phyloP scores from a whole-genome alignment of 129 eudicot genomes.

The Flaveria robusta region DNA sequence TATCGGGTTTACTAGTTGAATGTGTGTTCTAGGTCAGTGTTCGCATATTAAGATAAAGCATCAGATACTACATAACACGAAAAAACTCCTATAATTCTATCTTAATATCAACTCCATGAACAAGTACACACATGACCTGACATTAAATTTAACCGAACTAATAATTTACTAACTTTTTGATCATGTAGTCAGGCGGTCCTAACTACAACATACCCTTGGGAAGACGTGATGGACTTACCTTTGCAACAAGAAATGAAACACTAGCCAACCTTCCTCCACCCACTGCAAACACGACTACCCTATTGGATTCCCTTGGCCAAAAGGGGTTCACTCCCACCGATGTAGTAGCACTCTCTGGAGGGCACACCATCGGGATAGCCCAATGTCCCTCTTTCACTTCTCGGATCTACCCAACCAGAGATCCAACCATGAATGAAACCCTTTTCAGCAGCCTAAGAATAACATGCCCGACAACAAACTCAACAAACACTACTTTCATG shows the following conservation, averaged over 20 bases:
- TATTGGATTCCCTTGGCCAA: conserved; percentile 42
- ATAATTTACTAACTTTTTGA: not conserved
- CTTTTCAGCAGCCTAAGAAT: conserved; percentile 42
- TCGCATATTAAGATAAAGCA: too few species aligned
- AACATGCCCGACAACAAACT: conserved; percentile 40
- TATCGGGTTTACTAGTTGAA: not conserved
- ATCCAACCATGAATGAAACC: conserved; percentile 56
- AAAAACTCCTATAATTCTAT: too few species aligned
- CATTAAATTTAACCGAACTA: not conserved
- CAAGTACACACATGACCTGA: not conserved
- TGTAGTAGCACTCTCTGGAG: conserved; percentile 69
- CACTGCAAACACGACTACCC: conserved; percentile 37
- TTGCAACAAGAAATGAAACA: conserved; percentile 43
- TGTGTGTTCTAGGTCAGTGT: not conserved
- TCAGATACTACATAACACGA: too few species aligned
- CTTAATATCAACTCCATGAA: too few species aligned
- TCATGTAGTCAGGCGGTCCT: conserved; percentile 51
- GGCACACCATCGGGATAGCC: conserved; percentile 64
- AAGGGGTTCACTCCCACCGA: conserved; percentile 54
- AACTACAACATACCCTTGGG: conserved; percentile 56
- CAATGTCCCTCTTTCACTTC: conserved; percentile 55
- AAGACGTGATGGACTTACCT: conserved; percentile 53
- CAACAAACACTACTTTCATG: conserved; percentile 45
- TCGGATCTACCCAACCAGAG: conserved; percentile 58
- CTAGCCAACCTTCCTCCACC: conserved; percentile 62